Conservation (phyloP, 306 rosid species). For the Oxytropis ochrocephala region DNA sequence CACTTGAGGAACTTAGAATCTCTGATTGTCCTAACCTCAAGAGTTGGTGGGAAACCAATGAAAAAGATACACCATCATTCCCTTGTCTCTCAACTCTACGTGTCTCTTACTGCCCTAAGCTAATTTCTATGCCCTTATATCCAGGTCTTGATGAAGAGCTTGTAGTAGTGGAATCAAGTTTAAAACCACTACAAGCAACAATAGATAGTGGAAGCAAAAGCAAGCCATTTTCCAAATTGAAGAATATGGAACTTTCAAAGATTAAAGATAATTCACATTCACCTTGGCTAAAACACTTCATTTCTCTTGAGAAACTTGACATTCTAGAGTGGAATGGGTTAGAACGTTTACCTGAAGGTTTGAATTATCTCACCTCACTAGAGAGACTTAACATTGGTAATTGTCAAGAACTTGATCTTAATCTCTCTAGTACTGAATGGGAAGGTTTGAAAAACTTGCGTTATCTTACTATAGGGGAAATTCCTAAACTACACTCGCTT, state of each 20-base stretch:
- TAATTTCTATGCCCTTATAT: conserved; percentile 16
- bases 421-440: not conserved
- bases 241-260: not conserved
- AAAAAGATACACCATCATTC: not conserved
- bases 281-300: not conserved
- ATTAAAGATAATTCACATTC: not conserved
- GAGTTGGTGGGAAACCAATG: conserved; percentile 9
- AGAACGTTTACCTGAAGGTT: not conserved
- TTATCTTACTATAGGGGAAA: not conserved
- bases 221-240: conserved; percentile 8
- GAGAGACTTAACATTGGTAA: not conserved
- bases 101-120: not conserved
- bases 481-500: conserved; percentile 2
- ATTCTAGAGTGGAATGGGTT: not conserved
- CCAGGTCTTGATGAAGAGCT: not conserved
- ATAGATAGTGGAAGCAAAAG: too few species aligned
- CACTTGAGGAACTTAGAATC: conserved; percentile 2
- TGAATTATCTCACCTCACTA: not conserved
- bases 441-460: not conserved
- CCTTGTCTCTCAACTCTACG: not conserved
- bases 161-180: not conserved
- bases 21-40: not conserved
- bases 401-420: not conserved
- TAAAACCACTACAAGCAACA: not conserved
- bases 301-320: not conserved